Percentiles rank a stretch among this genome's conserved stretches.
phyloP scores from a whole-genome alignment of 2,329 filamentous ascomycete species.

The Monilinia fructigena region DNA sequence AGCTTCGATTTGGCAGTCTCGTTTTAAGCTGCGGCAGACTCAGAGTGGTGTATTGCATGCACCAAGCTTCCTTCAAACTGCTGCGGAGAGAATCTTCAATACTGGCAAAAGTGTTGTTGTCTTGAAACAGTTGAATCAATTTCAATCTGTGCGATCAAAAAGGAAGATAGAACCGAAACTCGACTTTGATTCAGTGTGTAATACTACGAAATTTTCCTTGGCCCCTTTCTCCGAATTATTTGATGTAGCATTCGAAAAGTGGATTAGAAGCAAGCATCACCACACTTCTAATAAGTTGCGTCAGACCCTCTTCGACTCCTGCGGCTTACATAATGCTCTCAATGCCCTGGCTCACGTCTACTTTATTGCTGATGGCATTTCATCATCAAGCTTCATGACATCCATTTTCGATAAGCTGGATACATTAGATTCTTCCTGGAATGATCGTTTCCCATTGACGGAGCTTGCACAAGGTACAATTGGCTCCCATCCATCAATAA shows the following conservation, averaged over 20 bases:
- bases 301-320: constrained; percentile 64
- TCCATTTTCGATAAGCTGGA: constrained; percentile 76
- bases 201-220: constrained; percentile 47
- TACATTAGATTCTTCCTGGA: constrained; percentile 60
- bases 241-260: constrained; percentile 65
- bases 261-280: constrained; percentile 74
- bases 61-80: constrained; percentile 71
- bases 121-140: constrained; percentile 66
- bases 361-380: constrained; percentile 70
- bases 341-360: constrained; percentile 70
- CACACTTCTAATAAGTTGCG: constrained; percentile 66
- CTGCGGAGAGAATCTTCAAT: constrained; percentile 72
- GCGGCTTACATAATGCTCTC: constrained; percentile 64
- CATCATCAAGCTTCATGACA: constrained; percentile 63
- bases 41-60: constrained; percentile 61
- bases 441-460: constrained; percentile 77
- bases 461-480: constrained; percentile 75
- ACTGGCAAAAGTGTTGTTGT: constrained; percentile 87
- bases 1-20: constrained; percentile 71
- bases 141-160: constrained; percentile 42
- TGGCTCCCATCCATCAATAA: constrained; percentile 50
- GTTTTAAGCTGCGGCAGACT: constrained; percentile 65
- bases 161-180: constrained; percentile 48
- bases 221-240: constrained; percentile 76
- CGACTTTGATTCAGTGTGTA: constrained; percentile 58